Percentiles rank a stretch among this genome's conserved stretches.
Evolutionary conservation across 1,139 yeast species (phyloP).

Genomic region (Hansenula anomala): DNA sequence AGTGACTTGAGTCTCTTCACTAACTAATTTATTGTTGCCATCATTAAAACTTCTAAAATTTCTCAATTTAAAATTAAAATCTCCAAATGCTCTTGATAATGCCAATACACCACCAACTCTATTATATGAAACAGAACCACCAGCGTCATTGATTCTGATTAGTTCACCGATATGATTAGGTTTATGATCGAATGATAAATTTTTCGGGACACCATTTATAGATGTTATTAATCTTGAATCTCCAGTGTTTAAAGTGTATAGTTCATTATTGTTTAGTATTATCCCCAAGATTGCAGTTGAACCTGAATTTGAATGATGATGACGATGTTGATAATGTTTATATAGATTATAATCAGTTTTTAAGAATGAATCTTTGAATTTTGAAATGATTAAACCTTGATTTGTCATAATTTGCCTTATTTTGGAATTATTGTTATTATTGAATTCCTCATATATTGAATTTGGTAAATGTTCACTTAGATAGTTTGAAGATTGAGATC

Average conservation of each 20-base stretch:
- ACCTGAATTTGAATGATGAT: constrained; percentile 38
- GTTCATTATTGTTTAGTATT: constrained; percentile 38
- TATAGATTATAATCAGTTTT: constrained; percentile 52
- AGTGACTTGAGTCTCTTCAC: constrained; percentile 41
- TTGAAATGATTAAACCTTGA: constrained; percentile 36
- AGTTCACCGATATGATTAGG: constrained; percentile 75
- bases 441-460: constrained; percentile 29
- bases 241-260: constrained; percentile 66
- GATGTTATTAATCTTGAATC: constrained; percentile 69
- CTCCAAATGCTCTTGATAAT: constrained; percentile 73
- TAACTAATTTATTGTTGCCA: constrained; percentile 22
- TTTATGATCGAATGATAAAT: constrained; percentile 70
- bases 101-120: constrained; percentile 74
- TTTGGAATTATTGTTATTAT: constrained; percentile 10
- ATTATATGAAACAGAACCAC: constrained; percentile 64
- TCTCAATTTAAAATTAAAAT: constrained; percentile 57
- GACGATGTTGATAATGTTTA: constrained; percentile 23
- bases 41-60: constrained; percentile 29
- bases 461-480: constrained; percentile 42
- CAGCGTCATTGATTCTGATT: constrained; percentile 66
- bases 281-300: constrained; percentile 62
- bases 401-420: constrained; percentile 22
- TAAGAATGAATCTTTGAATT: constrained; percentile 48
- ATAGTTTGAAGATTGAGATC: constrained; percentile 53
- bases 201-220: constrained; percentile 45